A percentile compares a stretch with the other conserved stretches of the same genome.
Evolutionary conservation across 331 rosid species (phyloP).

Genomic region (Malus hybrid): DNA sequence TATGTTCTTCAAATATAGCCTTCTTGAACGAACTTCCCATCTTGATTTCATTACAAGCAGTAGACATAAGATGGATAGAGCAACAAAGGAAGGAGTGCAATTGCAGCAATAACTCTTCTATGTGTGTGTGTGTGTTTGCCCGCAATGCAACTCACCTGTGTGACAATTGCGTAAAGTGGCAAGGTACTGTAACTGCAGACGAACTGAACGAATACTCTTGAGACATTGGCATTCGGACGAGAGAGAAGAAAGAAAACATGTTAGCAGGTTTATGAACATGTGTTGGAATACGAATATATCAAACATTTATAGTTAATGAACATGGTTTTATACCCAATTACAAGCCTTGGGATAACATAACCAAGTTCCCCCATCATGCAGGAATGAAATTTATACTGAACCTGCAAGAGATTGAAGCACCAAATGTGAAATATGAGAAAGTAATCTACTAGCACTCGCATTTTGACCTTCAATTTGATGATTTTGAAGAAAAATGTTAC

Average conservation of each 20-base stretch:
- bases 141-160: slow-evolving; percentile 40
- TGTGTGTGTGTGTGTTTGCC: too few species aligned
- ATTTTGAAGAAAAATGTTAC: not conserved
- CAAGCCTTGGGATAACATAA: slow-evolving; percentile 65
- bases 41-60: slow-evolving; percentile 15
- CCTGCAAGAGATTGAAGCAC: slow-evolving; percentile 27
- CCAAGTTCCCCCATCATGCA: slow-evolving; percentile 78
- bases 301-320: not conserved
- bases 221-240: not conserved
- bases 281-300: not conserved
- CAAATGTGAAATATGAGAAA: not conserved
- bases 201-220: slow-evolving; percentile 48
- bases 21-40: slow-evolving; percentile 62
- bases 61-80: not conserved
- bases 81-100: not conserved
- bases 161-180: slow-evolving; percentile 64
- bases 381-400: slow-evolving; percentile 67
- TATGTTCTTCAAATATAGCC: slow-evolving; percentile 57
- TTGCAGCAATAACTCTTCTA: not conserved
- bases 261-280: not conserved
- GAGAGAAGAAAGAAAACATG: not conserved
- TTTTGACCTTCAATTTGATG: not conserved
- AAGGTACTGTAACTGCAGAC: slow-evolving; percentile 70
- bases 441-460: not conserved
- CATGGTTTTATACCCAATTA: slow-evolving; percentile 49